Evolutionary conservation across 257 asterid species (phyloP), one percentile per base, ranked within the genome.

Genomic region (Penstemon newberryi): DNA sequence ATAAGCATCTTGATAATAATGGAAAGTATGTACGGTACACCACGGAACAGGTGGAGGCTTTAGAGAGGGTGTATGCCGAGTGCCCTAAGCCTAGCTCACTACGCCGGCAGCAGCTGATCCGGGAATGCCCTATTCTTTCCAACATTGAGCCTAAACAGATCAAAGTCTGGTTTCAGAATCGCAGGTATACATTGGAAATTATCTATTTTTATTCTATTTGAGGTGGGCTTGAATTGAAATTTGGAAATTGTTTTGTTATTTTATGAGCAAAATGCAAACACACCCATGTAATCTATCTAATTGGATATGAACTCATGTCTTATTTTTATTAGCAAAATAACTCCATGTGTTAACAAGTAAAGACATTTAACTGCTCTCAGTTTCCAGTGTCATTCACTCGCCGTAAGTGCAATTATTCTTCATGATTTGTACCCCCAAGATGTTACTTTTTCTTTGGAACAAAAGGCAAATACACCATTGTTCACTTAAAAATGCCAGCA

Each of bases 91-190:
- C 98, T 33, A 89, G 91, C 60, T 92, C 98, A 0, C 49, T 87
- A 69, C 95, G 96, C 61, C 77, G 96, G 7, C 98, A 89, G 77
- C 98, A 92, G 71, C 83, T 92, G 82, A 86, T 92, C 65, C 77
- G 98, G 18, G 98, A 92, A 71, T 86, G 89, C 73, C 95, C 95
- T 25, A 87, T 89, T 75, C 86, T 92, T 7, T 78, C 88, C 52
- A 87, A 92, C 81, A 85, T 92, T 74, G 98, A 92, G 74, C 91
- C 98, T 64, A 92, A 78, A 70, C 98, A 92, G 87, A 87, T 92
- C 81, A 92, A 92, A 81, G 96, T 92, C 60, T 92, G 98, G 98
- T 92, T 92, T 70, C 98, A 92, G 58, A 92, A 92, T 79, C 84
- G 98, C 63, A 89, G 98, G 98, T 92, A 70, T 56, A 43, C 43